Evolutionary conservation across 345 rosid species (phyloP).

Genomic region (Anastatica hierochuntica): DNA sequence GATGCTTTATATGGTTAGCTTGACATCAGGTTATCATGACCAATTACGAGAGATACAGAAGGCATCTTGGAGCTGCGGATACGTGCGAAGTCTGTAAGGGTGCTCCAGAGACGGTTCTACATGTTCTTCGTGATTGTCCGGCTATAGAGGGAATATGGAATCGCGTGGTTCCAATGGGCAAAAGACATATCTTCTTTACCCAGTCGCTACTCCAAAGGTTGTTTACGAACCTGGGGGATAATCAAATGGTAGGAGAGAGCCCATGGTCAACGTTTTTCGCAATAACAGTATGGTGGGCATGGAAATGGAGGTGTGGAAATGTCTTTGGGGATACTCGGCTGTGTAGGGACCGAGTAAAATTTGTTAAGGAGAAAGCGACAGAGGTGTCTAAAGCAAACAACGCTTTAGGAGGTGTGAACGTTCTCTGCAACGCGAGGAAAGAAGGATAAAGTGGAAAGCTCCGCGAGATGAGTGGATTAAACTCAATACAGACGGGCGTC

Average conservation of each 20-base stretch:
- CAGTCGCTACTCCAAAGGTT: not conserved
- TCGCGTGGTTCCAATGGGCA: not conserved
- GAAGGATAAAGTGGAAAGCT: not conserved
- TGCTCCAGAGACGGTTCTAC: not conserved
- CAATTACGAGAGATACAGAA: not conserved
- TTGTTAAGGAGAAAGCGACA: accelerated
- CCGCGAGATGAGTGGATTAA: not conserved
- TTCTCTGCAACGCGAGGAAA: too few species aligned
- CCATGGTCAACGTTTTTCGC: not conserved
- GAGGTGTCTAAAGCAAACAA: not conserved
- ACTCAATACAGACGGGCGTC: not conserved
- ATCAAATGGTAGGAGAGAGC: too few species aligned
- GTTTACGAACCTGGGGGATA: not conserved
- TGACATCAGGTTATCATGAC: not conserved
- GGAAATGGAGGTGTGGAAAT: not conserved
- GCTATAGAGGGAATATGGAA: not conserved
- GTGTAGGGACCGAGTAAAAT: not conserved
- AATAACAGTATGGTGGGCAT: not conserved
- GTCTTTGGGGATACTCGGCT: not conserved
- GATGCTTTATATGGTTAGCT: not conserved
- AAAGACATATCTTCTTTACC: not conserved
- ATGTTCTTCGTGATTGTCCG: not conserved
- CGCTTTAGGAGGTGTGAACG: too few species aligned
- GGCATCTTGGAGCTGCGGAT: not conserved
- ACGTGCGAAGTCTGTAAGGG: not conserved